Evolutionary conservation across 768 basidiomycete species (phyloP).

Genomic region (Austroboletus eburneus): DNA sequence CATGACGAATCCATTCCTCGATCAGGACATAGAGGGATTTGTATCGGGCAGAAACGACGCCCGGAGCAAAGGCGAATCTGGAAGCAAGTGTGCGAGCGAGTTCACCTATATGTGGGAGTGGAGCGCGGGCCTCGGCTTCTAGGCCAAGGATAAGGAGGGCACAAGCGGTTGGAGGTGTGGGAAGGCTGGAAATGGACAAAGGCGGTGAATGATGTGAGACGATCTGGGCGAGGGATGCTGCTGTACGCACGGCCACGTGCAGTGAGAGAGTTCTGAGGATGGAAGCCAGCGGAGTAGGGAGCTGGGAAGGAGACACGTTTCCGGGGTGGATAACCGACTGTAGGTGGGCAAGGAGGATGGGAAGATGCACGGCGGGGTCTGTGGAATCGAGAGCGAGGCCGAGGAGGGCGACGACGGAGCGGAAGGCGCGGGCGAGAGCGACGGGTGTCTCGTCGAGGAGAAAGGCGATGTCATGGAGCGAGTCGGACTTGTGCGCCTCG

Average conservation of each 20-base stretch:
- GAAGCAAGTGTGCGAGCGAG: slow-evolving; percentile 54
- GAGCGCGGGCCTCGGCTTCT: slow-evolving; percentile 58
- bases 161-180: slow-evolving; percentile 52
- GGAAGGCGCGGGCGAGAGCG: slow-evolving; percentile 53
- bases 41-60: slow-evolving; percentile 66
- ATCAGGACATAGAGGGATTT: slow-evolving; percentile 59
- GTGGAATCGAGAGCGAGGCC: slow-evolving; percentile 48
- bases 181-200: slow-evolving; percentile 39
- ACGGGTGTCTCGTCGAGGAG: slow-evolving; percentile 51
- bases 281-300: slow-evolving; percentile 31
- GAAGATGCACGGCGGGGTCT: slow-evolving; percentile 60
- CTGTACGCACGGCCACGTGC: slow-evolving; percentile 38
- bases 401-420: slow-evolving; percentile 48
- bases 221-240: slow-evolving; percentile 42
- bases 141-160: slow-evolving; percentile 66
- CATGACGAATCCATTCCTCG: slow-evolving; percentile 52
- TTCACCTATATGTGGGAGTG: slow-evolving; percentile 50
- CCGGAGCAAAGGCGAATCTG: slow-evolving; percentile 47
- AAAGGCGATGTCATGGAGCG: slow-evolving; percentile 64
- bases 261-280: slow-evolving; percentile 40
- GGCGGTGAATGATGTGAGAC: slow-evolving; percentile 38
- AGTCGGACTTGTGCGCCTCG: slow-evolving; percentile 64
- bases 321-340: slow-evolving; percentile 34
- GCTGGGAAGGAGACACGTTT: slow-evolving; percentile 22
- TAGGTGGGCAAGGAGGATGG: slow-evolving; percentile 52